Conservation (phyloP, 139 green algal genomes). For the Chlorella sp. region DNA sequence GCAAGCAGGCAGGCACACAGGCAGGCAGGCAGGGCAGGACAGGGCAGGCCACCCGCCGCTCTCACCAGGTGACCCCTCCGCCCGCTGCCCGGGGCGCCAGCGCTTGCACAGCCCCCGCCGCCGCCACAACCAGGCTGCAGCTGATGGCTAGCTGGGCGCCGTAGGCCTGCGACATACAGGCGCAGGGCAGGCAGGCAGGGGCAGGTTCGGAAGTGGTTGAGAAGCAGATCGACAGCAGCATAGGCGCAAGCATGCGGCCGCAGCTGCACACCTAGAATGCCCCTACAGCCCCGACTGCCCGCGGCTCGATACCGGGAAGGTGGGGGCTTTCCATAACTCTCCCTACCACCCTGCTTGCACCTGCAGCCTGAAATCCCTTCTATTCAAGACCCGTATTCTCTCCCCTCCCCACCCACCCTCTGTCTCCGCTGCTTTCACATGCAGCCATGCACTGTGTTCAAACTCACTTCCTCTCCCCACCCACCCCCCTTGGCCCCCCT, state of each 20-base stretch:
- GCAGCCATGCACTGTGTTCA: no score
- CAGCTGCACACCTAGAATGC: no score
- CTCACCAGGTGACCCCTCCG: slow-evolving; percentile 7
- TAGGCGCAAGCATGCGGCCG: background rate
- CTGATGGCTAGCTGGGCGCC: slow-evolving; percentile 12
- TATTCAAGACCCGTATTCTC: background rate
- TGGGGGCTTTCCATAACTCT: no score
- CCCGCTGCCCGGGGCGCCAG: slow-evolving; percentile 1
- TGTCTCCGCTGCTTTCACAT: no score
- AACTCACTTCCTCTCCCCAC: background rate
- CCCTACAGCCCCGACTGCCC: no score
- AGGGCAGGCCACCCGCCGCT: background rate
- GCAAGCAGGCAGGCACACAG: background rate
- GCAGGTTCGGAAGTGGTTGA: background rate
- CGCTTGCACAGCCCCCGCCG: background rate
- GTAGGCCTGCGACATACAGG: background rate
- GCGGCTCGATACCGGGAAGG: no score
- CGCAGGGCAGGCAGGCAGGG: no score
- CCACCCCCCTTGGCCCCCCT: background rate
- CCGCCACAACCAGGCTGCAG: background rate
- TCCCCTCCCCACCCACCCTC: background rate
- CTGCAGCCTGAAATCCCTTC: no score
- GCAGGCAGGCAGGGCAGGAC: background rate
- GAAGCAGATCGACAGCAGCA: background rate
- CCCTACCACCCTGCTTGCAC: no score